Evolutionary conservation across 176 grass and related monocot species (phyloP).

Genomic region (Calamus simplicifolius): DNA sequence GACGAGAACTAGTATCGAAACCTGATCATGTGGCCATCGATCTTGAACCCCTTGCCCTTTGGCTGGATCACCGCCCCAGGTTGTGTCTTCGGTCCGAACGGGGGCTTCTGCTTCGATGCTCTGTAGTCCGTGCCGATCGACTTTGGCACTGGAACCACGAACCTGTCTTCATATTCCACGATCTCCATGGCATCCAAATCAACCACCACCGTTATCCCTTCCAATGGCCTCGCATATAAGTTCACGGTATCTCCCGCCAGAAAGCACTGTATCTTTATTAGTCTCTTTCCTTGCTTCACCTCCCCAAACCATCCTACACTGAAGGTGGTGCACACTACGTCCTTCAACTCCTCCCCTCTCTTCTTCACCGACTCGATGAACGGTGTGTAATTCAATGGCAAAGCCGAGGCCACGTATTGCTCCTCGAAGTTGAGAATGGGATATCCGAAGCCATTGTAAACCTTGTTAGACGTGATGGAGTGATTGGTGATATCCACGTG

Average conservation of each 20-base stretch:
- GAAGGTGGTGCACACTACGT: conserved; percentile 43
- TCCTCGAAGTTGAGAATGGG: conserved; percentile 45
- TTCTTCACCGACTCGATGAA: conserved; percentile 41
- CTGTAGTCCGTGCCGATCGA: conserved; percentile 58
- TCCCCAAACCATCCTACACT: conserved; percentile 57
- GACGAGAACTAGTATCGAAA: neutral
- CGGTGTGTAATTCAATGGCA: conserved; percentile 33
- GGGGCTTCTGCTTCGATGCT: conserved; percentile 14
- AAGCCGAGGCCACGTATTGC: conserved; percentile 22
- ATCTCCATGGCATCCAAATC: conserved; percentile 68
- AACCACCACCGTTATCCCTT: conserved; percentile 53
- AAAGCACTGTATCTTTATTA: conserved; percentile 48
- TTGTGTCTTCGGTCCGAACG: conserved; percentile 14
- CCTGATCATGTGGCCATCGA: conserved; percentile 48
- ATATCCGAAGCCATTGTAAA: conserved; percentile 38
- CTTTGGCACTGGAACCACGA: conserved; percentile 36
- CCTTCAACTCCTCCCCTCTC: conserved; percentile 27
- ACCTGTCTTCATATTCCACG: conserved; percentile 43
- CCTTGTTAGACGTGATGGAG: conserved; percentile 21
- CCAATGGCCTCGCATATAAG: conserved; percentile 49
- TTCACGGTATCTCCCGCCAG: conserved; percentile 39
- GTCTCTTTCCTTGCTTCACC: neutral
- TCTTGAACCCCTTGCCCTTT: conserved; percentile 36
- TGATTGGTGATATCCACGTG: conserved; percentile 17
- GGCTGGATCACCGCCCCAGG: conserved; percentile 30